phyloP scores from a whole-genome alignment of 768 basidiomycete genomes.

The Cantharellus anzutake region DNA sequence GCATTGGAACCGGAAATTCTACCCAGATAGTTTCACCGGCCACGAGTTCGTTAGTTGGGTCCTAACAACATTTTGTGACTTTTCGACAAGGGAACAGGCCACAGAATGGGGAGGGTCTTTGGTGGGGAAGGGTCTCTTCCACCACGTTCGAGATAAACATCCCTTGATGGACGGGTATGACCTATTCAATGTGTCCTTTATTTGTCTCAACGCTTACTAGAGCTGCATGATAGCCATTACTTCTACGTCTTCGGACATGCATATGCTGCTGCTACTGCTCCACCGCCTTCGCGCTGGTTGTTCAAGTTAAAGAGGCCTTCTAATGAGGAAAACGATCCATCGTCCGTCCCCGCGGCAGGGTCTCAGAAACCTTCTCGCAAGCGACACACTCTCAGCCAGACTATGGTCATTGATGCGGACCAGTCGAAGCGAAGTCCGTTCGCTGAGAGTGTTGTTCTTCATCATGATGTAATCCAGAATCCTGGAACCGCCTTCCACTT shows the following conservation, averaged over 20 bases:
- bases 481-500: constrained; percentile 91
- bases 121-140: constrained; percentile 66
- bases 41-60: constrained; percentile 84
- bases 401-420: constrained; percentile 81
- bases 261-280: constrained; percentile 31
- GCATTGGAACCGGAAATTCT: constrained; percentile 58
- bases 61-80: constrained; percentile 76
- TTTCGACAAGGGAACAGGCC: constrained; percentile 64
- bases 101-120: constrained; percentile 60
- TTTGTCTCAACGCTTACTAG: neutral
- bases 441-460: constrained; percentile 72
- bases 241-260: constrained; percentile 72
- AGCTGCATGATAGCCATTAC: constrained; percentile 42
- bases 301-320: neutral
- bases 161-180: constrained; percentile 75
- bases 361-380: neutral
- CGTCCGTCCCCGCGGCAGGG: neutral
- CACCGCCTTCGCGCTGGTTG: neutral
- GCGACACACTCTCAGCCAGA: constrained; percentile 41
- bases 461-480: constrained; percentile 91
- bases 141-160: constrained; percentile 62
- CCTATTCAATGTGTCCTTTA: neutral
- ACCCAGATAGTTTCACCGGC: constrained; percentile 74
- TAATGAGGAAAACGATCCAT: neutral
- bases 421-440: constrained; percentile 45